A percentile compares a stretch with the other conserved stretches of the same genome.
phyloP scores from a whole-genome alignment of 2,329 filamentous ascomycete species.

The Stachybotrys chartarum region DNA sequence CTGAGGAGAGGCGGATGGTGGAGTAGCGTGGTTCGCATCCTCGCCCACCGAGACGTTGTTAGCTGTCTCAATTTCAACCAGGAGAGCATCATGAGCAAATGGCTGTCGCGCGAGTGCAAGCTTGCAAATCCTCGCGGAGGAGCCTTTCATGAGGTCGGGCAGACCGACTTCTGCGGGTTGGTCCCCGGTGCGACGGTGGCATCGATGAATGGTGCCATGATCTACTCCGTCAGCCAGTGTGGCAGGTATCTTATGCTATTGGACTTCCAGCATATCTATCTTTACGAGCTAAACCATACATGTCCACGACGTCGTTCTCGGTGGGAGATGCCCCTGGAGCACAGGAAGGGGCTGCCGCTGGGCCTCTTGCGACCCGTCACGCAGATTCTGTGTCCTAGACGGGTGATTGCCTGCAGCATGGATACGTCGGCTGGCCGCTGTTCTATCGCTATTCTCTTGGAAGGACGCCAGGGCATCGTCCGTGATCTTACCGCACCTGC shows the following conservation, averaged over 20 bases:
- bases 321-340: slow-evolving; percentile 17
- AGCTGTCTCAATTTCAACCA: slow-evolving; percentile 10
- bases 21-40: slow-evolving; percentile 22
- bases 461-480: slow-evolving; percentile 53
- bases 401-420: slow-evolving; percentile 54
- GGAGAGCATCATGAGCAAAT: slow-evolving; percentile 31
- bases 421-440: slow-evolving; percentile 49
- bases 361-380: slow-evolving; percentile 36
- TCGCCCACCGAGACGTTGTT: slow-evolving; percentile 11
- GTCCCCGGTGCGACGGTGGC: slow-evolving; percentile 10
- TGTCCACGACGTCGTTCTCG: slow-evolving; percentile 19
- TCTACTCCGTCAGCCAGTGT: slow-evolving; percentile 50
- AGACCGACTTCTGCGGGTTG: slow-evolving; percentile 28
- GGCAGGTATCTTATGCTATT: slow-evolving; percentile 50
- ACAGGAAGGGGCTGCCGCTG: slow-evolving; percentile 11
- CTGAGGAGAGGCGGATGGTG: slow-evolving; percentile 49
- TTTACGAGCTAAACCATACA: slow-evolving; percentile 40
- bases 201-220: slow-evolving; percentile 17
- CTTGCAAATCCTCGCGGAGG: slow-evolving; percentile 9
- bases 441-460: slow-evolving; percentile 51
- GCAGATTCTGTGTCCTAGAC: slow-evolving; percentile 47
- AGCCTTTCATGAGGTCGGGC: slow-evolving; percentile 24
- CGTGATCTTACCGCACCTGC: slow-evolving; percentile 39
- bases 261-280: slow-evolving; percentile 44
- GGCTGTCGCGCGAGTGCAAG: slow-evolving; percentile 31